Evolutionary conservation across 148 eudicot genomes (phyloP).

Genomic region (Chenopodium album): DNA sequence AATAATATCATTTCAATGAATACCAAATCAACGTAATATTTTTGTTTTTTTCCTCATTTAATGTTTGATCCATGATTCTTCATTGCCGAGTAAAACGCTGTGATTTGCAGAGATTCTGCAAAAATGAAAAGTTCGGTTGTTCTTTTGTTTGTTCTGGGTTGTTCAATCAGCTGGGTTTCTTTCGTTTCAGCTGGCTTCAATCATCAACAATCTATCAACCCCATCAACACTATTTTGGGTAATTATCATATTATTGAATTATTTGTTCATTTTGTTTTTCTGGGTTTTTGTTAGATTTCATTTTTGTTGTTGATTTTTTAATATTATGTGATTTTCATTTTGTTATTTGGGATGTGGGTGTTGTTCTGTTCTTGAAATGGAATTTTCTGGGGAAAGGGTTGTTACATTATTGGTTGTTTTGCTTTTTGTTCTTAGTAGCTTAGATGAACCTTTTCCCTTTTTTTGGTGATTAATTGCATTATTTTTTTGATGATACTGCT

Average conservation of each 20-base stretch:
- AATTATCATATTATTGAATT: not conserved
- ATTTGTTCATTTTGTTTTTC: not conserved
- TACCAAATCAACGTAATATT: not conserved
- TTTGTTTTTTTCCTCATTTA: not conserved
- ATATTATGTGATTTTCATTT: not conserved
- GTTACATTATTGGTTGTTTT: not conserved
- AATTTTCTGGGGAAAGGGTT: not conserved
- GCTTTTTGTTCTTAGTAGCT: not conserved
- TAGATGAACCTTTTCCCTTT: not conserved
- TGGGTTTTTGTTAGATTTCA: not conserved
- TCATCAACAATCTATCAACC: conserved; percentile 24
- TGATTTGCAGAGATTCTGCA: conserved; percentile 11
- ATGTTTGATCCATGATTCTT: conserved; percentile 22
- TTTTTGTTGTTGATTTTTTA: not conserved
- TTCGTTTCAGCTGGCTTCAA: conserved; percentile 23
- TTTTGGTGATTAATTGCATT: not conserved
- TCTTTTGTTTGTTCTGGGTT: conserved; percentile 12
- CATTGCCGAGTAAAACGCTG: not conserved
- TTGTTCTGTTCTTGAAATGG: not conserved
- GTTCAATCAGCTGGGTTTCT: conserved; percentile 4
- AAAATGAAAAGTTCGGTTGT: conserved; percentile 4
- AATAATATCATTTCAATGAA: not conserved
- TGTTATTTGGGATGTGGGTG: not conserved
- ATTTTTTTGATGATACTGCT: not conserved
- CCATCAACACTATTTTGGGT: conserved; percentile 38